Percentiles rank a stretch among this genome's conserved stretches.
Evolutionary conservation across 345 rosid species (phyloP).

Genomic region (Salix dunnii): DNA sequence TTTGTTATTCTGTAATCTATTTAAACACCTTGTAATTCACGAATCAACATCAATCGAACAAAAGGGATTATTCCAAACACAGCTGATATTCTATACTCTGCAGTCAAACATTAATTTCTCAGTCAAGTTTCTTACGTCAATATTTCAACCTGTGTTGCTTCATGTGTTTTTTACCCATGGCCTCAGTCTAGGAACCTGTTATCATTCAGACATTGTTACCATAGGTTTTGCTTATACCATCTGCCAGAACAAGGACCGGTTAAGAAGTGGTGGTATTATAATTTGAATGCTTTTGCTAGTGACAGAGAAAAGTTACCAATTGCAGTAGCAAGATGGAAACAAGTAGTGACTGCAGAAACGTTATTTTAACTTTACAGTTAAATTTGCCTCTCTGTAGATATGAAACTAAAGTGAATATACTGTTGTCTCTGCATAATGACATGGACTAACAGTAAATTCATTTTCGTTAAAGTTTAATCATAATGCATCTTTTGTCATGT

Average conservation of each 20-base stretch:
- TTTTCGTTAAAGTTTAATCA: background rate
- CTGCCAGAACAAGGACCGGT: too few relatives aligned
- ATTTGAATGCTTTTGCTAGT: background rate
- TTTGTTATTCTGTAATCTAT: too few relatives aligned
- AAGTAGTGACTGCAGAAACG: background rate
- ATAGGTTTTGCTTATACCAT: too few relatives aligned
- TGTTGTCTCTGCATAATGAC: background rate
- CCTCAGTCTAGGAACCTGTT: background rate
- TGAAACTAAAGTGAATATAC: background rate
- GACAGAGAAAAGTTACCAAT: background rate
- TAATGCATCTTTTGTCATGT: constrained; percentile 11
- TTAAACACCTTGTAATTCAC: too few relatives aligned
- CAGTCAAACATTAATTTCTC: background rate
- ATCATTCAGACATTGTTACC: too few relatives aligned
- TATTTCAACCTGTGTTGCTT: background rate
- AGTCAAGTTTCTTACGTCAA: background rate
- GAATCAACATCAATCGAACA: too few relatives aligned
- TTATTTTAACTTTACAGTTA: background rate
- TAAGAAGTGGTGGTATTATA: too few relatives aligned
- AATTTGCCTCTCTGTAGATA: background rate
- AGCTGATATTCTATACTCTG: too few relatives aligned
- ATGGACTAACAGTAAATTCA: background rate
- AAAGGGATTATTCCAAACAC: too few relatives aligned
- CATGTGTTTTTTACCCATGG: background rate
- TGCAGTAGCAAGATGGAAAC: background rate